Percentiles rank a stretch among this genome's conserved stretches.
These are phyloP conservation scores for Smallanthus sonchifolius DNA, from an alignment of 129 eudicot species.

Conservation along the genomic window DNA sequence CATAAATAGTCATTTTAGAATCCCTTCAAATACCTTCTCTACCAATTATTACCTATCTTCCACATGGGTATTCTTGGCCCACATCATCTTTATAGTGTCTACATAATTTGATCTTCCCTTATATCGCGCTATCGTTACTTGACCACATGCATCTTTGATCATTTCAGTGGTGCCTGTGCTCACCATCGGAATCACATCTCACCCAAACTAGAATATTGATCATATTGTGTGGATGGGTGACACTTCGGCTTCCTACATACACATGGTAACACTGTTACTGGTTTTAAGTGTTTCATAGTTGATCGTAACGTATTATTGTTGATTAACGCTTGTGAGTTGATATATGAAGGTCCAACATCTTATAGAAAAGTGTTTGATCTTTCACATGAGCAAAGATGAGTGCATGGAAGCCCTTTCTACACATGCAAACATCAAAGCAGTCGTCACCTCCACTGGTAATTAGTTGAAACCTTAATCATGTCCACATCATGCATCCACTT, in stretches of 20 bases:
- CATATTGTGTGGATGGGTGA: constrained; percentile 45
- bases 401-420: constrained; percentile 81
- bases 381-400: constrained; percentile 81
- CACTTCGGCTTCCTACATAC: constrained; percentile 70
- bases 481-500: constrained; percentile 17
- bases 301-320: neutral
- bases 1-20: constrained; percentile 57
- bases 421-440: constrained; percentile 77
- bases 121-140: constrained; percentile 22
- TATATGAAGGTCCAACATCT: constrained; percentile 71
- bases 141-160: constrained; percentile 19
- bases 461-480: constrained; percentile 10
- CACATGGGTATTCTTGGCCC: constrained; percentile 73
- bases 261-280: constrained; percentile 44
- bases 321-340: neutral
- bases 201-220: neutral
- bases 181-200: neutral
- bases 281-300: neutral
- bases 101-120: constrained; percentile 21
- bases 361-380: constrained; percentile 86
- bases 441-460: constrained; percentile 72
- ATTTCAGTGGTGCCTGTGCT: neutral
- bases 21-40: constrained; percentile 66
- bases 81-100: constrained; percentile 24
- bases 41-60: constrained; percentile 63